A percentile compares a stretch with the other conserved stretches of the same genome.
phyloP scores from a whole-genome alignment of 495 filamentous ascomycete genomes.

The Penicillium egyptiacum region DNA sequence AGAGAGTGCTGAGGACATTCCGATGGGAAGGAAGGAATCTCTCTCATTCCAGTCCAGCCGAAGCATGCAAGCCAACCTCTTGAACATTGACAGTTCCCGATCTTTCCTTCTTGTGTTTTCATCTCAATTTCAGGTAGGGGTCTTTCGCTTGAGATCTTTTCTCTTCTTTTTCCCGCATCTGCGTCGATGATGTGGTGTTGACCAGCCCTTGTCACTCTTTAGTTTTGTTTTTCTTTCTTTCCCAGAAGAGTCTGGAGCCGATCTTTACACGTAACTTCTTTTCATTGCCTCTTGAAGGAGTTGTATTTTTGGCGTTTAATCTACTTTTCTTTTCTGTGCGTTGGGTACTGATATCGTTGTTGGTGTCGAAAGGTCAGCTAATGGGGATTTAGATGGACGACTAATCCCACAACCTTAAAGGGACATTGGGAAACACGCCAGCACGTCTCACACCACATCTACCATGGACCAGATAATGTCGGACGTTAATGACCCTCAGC shows the following conservation, averaged over 20 bases:
- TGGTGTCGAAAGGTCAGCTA: neutral
- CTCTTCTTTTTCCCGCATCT: neutral
- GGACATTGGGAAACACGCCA: neutral
- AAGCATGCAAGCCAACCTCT: slow-evolving; percentile 7
- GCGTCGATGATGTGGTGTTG: slow-evolving; percentile 6
- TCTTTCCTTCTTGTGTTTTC: neutral
- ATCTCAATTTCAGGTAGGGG: neutral
- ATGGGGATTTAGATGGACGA: neutral
- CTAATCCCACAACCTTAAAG: neutral
- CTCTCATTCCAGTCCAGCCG: slow-evolving; percentile 5
- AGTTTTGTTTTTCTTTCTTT: neutral
- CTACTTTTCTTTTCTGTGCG: slow-evolving; percentile 4
- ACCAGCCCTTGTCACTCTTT: slow-evolving; percentile 9
- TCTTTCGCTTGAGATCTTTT: neutral
- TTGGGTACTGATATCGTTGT: neutral
- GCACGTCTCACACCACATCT: neutral
- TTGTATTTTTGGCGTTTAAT: neutral
- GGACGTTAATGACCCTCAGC: slow-evolving; percentile 23
- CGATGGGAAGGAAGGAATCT: slow-evolving; percentile 6
- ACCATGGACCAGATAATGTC: slow-evolving; percentile 24
- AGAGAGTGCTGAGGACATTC: neutral
- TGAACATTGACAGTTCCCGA: neutral
- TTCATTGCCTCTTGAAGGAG: neutral
- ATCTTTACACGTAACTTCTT: slow-evolving; percentile 4
- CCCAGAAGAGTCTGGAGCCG: slow-evolving; percentile 7